phyloP scores from a whole-genome alignment of 345 rosid genomes.

The Lepidium didymum region DNA sequence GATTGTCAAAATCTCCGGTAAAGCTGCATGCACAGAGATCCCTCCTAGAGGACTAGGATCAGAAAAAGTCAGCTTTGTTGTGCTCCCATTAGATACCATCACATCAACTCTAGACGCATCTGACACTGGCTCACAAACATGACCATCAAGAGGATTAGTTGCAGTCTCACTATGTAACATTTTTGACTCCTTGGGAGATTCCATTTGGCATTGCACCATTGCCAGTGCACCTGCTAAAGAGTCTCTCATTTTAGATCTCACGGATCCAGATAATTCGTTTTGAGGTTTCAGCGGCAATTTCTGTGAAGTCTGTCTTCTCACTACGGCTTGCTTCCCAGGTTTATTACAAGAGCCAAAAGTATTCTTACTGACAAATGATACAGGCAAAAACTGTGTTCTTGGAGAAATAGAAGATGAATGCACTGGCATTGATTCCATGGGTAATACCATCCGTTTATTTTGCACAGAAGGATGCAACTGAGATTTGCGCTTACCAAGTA shows the following conservation, averaged over 20 bases:
- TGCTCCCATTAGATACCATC: slow-evolving; percentile 12
- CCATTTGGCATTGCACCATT: slow-evolving; percentile 43
- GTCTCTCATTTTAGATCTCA: slow-evolving; percentile 79
- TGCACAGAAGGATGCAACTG: slow-evolving; percentile 35
- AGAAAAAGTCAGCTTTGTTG: slow-evolving; percentile 8
- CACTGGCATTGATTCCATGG: slow-evolving; percentile 45
- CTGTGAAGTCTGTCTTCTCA: slow-evolving; percentile 37
- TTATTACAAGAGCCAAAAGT: slow-evolving; percentile 30
- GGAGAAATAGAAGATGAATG: slow-evolving; percentile 30
- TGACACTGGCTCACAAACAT: slow-evolving; percentile 14
- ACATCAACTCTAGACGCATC: slow-evolving; percentile 18
- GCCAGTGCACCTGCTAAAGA: slow-evolving; percentile 68
- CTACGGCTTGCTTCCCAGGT: slow-evolving; percentile 29
- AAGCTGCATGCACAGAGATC: slow-evolving; percentile 1
- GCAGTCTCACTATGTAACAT: slow-evolving; percentile 28
- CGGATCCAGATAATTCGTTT: slow-evolving; percentile 45
- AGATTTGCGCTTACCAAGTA: slow-evolving; percentile 55
- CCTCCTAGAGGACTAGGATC: slow-evolving; percentile 2
- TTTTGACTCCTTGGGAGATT: slow-evolving; percentile 27
- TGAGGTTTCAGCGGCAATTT: slow-evolving; percentile 32
- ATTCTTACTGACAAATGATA: slow-evolving; percentile 31
- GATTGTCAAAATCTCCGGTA: slow-evolving; percentile 17
- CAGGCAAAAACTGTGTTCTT: slow-evolving; percentile 34
- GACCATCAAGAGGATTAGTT: background rate
- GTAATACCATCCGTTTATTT: slow-evolving; percentile 45